Percentiles rank a stretch among this genome's conserved stretches.
Evolutionary conservation across 2,329 filamentous ascomycete genomes (phyloP).

Genomic region (Aspergillus sp.): DNA sequence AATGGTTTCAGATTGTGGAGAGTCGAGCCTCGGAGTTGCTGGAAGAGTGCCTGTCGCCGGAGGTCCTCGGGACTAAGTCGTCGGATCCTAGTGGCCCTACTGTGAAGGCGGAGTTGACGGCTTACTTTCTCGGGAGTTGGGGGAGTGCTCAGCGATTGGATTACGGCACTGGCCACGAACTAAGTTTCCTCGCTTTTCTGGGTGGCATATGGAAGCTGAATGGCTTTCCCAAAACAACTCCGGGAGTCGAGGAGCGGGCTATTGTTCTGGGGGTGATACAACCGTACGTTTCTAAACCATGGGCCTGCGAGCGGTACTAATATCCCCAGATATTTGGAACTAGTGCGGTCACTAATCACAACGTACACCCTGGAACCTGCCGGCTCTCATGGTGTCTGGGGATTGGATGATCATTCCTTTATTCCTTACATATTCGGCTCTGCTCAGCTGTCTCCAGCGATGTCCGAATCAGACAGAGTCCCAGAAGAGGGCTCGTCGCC

Average conservation of each 20-base stretch:
- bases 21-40: conserved; percentile 50
- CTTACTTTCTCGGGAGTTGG: conserved; percentile 77
- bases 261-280: conserved; percentile 78
- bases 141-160: conserved; percentile 83
- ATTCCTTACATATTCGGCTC: conserved; percentile 91
- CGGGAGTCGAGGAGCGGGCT: conserved; percentile 57
- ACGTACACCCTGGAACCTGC: conserved; percentile 92
- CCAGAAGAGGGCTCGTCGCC: conserved; percentile 70
- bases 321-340: conserved; percentile 58
- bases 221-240: conserved; percentile 54
- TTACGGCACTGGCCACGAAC: conserved; percentile 91
- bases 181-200: conserved; percentile 89
- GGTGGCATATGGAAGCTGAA: conserved; percentile 85
- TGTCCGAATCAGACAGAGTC: conserved; percentile 53
- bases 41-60: conserved; percentile 44
- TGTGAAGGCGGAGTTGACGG: conserved; percentile 58
- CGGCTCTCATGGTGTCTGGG: conserved; percentile 95
- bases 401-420: conserved; percentile 94
- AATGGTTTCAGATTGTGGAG: conserved; percentile 65
- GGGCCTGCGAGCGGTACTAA: background rate
- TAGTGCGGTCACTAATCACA: conserved; percentile 73
- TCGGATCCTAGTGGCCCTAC: conserved; percentile 28
- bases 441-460: conserved; percentile 73
- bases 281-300: conserved; percentile 49
- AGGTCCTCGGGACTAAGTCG: conserved; percentile 32